Conservation (phyloP, 495 filamentous ascomycete species). For the Lophiostoma macrostomum region DNA sequence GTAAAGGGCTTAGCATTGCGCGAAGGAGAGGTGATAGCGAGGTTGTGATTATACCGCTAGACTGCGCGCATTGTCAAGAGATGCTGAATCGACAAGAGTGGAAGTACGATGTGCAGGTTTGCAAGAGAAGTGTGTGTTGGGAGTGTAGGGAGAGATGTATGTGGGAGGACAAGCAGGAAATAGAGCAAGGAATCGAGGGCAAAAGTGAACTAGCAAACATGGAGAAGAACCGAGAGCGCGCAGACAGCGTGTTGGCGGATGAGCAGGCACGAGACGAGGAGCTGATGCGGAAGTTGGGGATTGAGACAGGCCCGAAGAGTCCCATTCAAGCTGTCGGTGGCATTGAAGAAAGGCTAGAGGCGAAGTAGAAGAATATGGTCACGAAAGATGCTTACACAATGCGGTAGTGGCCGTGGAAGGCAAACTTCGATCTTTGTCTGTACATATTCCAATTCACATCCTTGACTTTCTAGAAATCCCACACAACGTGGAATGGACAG, state of each 20-base stretch:
- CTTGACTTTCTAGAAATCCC: no score
- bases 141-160: constrained; percentile 21
- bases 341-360: constrained; percentile 13
- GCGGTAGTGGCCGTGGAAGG: background rate
- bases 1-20: constrained; percentile 17
- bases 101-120: constrained; percentile 28
- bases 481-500: no score
- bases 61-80: constrained; percentile 22
- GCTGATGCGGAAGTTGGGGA: constrained; percentile 13
- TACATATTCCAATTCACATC: no score
- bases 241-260: constrained; percentile 23
- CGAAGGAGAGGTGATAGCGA: constrained; percentile 16
- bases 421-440: no score
- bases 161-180: constrained; percentile 10
- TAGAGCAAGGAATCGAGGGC: background rate
- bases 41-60: constrained; percentile 19
- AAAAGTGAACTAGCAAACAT: constrained; percentile 4
- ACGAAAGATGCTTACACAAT: no score
- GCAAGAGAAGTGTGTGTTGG: constrained; percentile 25
- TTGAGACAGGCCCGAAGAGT: constrained; percentile 3
- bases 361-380: no score
- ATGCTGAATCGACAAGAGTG: constrained; percentile 27
- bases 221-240: no score
- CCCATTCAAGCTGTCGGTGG: constrained; percentile 9
- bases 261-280: constrained; percentile 7